Evolutionary conservation across 1,284 basidiomycete species (phyloP).

Genomic region (Singerocomus inundabilis): DNA sequence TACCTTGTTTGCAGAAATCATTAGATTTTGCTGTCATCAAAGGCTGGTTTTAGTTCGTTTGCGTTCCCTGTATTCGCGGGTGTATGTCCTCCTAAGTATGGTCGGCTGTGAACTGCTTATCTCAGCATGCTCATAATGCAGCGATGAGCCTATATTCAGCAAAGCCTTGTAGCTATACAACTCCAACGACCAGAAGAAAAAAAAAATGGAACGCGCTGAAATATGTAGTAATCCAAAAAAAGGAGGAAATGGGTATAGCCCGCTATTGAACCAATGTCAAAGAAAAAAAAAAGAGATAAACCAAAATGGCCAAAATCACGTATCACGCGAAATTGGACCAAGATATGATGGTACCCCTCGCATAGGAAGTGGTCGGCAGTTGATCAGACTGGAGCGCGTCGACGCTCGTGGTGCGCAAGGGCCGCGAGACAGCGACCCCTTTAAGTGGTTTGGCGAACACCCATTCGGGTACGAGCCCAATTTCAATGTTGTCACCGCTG

Average conservation of each 20-base stretch:
- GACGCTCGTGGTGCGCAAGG: conserved; percentile 58
- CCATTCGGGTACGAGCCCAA: conserved; percentile 75
- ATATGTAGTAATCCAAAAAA: too few relatives aligned
- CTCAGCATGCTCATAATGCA: too few relatives aligned
- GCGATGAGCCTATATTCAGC: too few relatives aligned
- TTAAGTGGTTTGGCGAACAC: conserved; percentile 63
- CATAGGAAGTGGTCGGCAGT: conserved; percentile 11
- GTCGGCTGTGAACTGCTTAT: too few relatives aligned
- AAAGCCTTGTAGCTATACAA: too few relatives aligned
- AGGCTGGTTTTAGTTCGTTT: too few relatives aligned
- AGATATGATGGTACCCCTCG: conserved; percentile 53
- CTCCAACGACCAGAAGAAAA: neutral
- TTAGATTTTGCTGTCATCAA: too few relatives aligned
- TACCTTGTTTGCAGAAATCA: too few relatives aligned
- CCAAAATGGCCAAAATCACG: neutral
- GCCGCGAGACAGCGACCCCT: conserved; percentile 58
- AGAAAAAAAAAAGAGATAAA: neutral
- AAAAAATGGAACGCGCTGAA: too few relatives aligned
- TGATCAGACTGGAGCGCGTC: conserved; percentile 26
- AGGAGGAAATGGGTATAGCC: too few relatives aligned
- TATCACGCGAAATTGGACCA: conserved; percentile 61
- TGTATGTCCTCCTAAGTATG: too few relatives aligned
- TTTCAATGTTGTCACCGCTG: conserved; percentile 28
- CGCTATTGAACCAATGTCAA: neutral
- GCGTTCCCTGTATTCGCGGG: too few relatives aligned